phyloP scores from a whole-genome alignment of 2,329 filamentous ascomycete species.

The Paracoccidioides brasiliensis region DNA sequence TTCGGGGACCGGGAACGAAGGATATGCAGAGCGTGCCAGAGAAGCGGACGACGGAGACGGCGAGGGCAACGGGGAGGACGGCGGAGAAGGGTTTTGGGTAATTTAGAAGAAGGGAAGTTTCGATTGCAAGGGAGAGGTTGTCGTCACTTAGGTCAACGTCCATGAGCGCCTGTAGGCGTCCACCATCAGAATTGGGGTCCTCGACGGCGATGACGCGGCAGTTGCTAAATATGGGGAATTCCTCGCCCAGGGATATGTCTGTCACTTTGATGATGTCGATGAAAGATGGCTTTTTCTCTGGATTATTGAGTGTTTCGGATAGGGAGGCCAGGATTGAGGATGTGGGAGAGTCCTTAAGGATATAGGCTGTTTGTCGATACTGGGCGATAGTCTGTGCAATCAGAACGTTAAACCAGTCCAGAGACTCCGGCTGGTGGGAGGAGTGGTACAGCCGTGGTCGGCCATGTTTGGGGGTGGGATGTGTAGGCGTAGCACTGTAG shows the following conservation, averaged over 20 bases:
- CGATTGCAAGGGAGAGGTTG: constrained; percentile 84
- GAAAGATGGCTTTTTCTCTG: constrained; percentile 75
- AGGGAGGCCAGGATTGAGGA: constrained; percentile 65
- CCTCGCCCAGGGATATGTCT: constrained; percentile 85
- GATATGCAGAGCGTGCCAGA: constrained; percentile 89
- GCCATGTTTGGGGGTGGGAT: constrained; percentile 28
- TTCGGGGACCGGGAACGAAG: constrained; percentile 58
- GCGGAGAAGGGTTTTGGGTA: constrained; percentile 85
- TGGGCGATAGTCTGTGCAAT: constrained; percentile 95
- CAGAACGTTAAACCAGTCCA: constrained; percentile 98
- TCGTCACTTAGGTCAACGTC: constrained; percentile 87
- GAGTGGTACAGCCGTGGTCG: constrained; percentile 39
- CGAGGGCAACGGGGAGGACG: constrained; percentile 78
- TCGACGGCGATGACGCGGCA: constrained; percentile 82
- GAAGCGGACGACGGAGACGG: constrained; percentile 85
- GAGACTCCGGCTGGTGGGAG: constrained; percentile 85
- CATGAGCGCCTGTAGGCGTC: constrained; percentile 81
- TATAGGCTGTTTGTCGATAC: constrained; percentile 79
- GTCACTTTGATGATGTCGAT: constrained; percentile 88
- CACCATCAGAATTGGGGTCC: constrained; percentile 46
- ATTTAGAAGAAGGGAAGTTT: constrained; percentile 88
- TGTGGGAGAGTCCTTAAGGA: constrained; percentile 52
- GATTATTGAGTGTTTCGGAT: constrained; percentile 76
- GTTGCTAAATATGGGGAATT: constrained; percentile 98
- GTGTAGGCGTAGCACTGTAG: constrained; percentile 53